Evolutionary conservation across 495 filamentous ascomycete species (phyloP), one percentile per base, ranked within the genome.

Genomic region (Talaromyces ruber): DNA sequence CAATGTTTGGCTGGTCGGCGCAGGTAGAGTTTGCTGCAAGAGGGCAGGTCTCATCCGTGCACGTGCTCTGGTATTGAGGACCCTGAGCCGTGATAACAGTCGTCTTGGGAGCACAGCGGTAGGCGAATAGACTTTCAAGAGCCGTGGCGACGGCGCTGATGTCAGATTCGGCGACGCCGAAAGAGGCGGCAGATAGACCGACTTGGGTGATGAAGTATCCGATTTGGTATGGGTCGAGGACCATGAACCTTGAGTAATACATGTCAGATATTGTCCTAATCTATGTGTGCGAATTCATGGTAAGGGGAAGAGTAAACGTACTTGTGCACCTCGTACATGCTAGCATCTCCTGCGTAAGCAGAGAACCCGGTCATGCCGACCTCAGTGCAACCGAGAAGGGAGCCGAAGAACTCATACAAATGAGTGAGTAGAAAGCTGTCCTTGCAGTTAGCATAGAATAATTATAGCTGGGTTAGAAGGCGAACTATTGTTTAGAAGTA

Each of bases 201-300:
- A 84, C 77, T 65, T 85, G 82, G 25, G 68, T 37, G 67, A 84
- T 79, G 74, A 84, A 84, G 68, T 82, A 83, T 26, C 72, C 74
- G 32, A 83, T 59, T 62, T 85, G 67, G 62, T 67, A 63, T 14
- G 68, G 29, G 64, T 80, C 71, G 58, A 84, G 77, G 26, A 71
- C 74, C 82, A 85, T 85, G 75, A 79, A 85, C 63, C 75, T 78
- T 62, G 28, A 16, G 6, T 52, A 28, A 22, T 11, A 54, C n/a
- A 28, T n/a, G 22, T 54, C 11, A 54, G 51, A 21, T 1, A 9
- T 47, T 7, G 6, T 2, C 18, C 43, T 2, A 47, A 47, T 54
- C 11, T 4, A 54, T 28, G 43, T 47, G 2, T 21, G n/a, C 9
- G 43, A 6, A 18, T 47, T 2, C 8, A 21, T 1, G 1, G 21